A percentile compares a stretch with the other conserved stretches of the same genome.
These are phyloP conservation scores for Suillus hirtellus DNA, from an alignment of 768 basidiomycete species.

Conservation along the genomic window DNA sequence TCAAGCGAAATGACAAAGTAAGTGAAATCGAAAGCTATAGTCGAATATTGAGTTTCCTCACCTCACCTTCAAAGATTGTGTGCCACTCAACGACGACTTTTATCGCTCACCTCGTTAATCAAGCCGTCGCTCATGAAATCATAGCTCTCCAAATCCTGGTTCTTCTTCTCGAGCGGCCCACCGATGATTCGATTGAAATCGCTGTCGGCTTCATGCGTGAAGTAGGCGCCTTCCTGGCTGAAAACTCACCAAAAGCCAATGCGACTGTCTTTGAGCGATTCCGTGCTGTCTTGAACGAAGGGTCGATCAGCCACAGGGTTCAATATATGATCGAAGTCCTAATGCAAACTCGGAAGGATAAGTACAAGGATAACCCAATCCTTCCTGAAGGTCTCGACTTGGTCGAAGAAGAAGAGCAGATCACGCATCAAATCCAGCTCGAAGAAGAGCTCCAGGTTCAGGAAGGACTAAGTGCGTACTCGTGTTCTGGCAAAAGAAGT, in stretches of 20 bases:
- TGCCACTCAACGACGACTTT: conserved; percentile 94
- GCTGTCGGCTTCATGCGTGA: conserved; percentile 97
- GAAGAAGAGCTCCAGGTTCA: conserved; percentile 94
- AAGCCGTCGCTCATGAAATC: conserved; percentile 90
- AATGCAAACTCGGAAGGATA: conserved; percentile 99
- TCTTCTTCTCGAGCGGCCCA: conserved; percentile 92
- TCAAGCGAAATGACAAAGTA: conserved; percentile 98
- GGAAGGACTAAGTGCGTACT: conserved; percentile 79
- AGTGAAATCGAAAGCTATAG: conserved; percentile 23
- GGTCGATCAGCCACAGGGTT: conserved; percentile 90
- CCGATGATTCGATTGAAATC: conserved; percentile 97
- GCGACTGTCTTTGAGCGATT: conserved; percentile 96
- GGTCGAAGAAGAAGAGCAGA: conserved; percentile 97
- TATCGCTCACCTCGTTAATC: conserved; percentile 89
- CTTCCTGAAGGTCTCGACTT: conserved; percentile 93
- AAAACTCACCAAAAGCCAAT: conserved; percentile 93
- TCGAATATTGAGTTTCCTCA: not conserved
- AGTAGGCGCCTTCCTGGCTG: conserved; percentile 91
- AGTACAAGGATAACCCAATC: conserved; percentile 98
- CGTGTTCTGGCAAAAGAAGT: not conserved
- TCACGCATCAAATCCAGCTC: conserved; percentile 89
- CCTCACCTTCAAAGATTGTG: conserved; percentile 58
- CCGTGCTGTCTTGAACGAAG: conserved; percentile 95
- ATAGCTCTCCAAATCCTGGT: conserved; percentile 94
- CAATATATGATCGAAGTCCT: conserved; percentile 99